These are phyloP conservation scores for Scortechinia acanthostroma DNA, from an alignment of 2,329 filamentous ascomycete genomes.

Conservation along the genomic window DNA sequence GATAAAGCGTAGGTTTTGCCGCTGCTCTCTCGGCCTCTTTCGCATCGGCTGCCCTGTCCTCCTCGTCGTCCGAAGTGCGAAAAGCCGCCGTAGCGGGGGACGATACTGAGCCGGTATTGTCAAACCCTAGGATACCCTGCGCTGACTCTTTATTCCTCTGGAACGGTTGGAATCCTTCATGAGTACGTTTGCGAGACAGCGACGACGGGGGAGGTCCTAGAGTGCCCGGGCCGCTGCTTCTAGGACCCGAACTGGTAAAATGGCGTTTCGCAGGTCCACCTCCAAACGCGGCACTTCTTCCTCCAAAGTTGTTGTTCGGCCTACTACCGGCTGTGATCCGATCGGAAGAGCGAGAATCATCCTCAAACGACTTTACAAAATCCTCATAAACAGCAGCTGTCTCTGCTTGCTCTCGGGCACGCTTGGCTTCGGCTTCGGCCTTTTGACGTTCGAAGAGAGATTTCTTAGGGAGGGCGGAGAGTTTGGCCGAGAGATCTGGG, in stretches of 20 bases:
- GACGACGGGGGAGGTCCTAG: slow-evolving; percentile 18
- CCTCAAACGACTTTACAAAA: slow-evolving; percentile 44
- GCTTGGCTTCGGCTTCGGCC: slow-evolving; percentile 83
- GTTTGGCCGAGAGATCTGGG: slow-evolving; percentile 69
- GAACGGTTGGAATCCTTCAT: slow-evolving; percentile 19
- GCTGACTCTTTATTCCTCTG: slow-evolving; percentile 15
- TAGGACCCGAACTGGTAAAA: slow-evolving; percentile 24
- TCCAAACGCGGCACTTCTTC: background rate
- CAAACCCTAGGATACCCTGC: background rate
- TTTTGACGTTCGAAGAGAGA: slow-evolving; percentile 83
- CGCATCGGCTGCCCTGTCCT: slow-evolving; percentile 17
- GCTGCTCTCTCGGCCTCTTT: slow-evolving; percentile 15
- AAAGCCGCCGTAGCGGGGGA: background rate
- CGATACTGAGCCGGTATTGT: background rate
- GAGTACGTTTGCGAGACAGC: slow-evolving; percentile 21
- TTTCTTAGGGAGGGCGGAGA: slow-evolving; percentile 74
- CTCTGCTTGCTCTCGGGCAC: slow-evolving; percentile 75
- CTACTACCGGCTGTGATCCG: background rate
- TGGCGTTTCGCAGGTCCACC: slow-evolving; percentile 24
- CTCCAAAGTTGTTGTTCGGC: background rate
- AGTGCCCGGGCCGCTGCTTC: slow-evolving; percentile 24
- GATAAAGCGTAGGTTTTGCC: slow-evolving; percentile 25
- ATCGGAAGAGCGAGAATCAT: slow-evolving; percentile 13
- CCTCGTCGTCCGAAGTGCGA: slow-evolving; percentile 25
- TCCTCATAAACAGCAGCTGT: slow-evolving; percentile 81